Evolutionary conservation across 1,139 yeast species (phyloP).

Genomic region (Blastobotrys raffinosifermentans): DNA sequence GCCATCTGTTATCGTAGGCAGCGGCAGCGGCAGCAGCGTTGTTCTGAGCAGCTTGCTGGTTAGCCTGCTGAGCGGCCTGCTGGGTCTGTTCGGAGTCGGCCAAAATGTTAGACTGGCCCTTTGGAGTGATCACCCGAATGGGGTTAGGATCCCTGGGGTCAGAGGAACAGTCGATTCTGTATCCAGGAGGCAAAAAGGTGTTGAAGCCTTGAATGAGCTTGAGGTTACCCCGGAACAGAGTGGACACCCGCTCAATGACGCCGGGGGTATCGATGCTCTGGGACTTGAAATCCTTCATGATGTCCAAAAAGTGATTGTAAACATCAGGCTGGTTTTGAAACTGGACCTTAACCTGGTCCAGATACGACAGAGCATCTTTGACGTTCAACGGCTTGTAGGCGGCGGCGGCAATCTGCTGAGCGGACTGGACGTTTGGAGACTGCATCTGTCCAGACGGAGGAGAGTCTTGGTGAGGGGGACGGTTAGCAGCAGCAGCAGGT

Average conservation of each 20-base stretch:
- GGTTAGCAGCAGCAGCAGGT: constrained; percentile 11
- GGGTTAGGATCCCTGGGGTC: constrained; percentile 92
- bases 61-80: constrained; percentile 15
- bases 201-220: constrained; percentile 92
- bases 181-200: constrained; percentile 95
- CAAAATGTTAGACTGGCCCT: constrained; percentile 43
- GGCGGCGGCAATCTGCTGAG: constrained; percentile 23
- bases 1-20: constrained; percentile 12
- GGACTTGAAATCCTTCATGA: constrained; percentile 96
- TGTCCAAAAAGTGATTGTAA: constrained; percentile 90
- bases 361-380: constrained; percentile 89
- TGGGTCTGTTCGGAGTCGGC: constrained; percentile 11
- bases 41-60: constrained; percentile 8
- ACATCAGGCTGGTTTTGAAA: constrained; percentile 92
- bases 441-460: constrained; percentile 3
- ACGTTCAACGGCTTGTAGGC: constrained; percentile 87
- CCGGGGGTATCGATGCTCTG: constrained; percentile 98
- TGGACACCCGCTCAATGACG: constrained; percentile 90
- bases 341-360: constrained; percentile 93
- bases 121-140: constrained; percentile 90
- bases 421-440: constrained; percentile 18
- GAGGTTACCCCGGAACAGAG: constrained; percentile 88
- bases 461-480: constrained; percentile 7
- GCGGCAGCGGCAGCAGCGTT: constrained; percentile 6
- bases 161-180: constrained; percentile 83